Base-by-base conservation (phyloP, 2,329 filamentous ascomycete species). In the Curvularia sp. region DNA sequence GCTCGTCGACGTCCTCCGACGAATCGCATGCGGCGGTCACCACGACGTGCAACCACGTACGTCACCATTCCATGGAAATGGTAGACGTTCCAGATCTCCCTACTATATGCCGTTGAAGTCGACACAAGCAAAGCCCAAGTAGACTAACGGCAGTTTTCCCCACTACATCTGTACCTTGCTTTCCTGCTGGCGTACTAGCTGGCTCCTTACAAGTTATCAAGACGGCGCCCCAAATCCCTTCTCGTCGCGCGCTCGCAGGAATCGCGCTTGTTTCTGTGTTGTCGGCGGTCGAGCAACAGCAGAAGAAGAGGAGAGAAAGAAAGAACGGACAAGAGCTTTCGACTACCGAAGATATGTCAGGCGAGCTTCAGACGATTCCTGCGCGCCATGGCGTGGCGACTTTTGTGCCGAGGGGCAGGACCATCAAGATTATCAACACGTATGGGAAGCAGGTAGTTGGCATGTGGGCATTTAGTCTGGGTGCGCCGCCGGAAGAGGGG, bases 371-470 rank as follows among this genome's bases (percentile, higher is more conserved):
- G 58, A 79, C 77, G 1, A 82, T 83, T 53, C 80, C 80, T 10
- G 81, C 81, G 20, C 75, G 80, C 51, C 80, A 82, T 73, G 81
- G 81, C 61, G 80, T 80, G 7, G 81, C 81, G 10, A 83, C 81
- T 1, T 83, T 82, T 57, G 81, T 83, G 56, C 81, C 81, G 4
- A 74, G 78, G 22, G 81, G 80, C 20, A 75, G 80, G 55, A 78
- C 75, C 2, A 81, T 83, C 70, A 83, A 82, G 67, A 80, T 83
- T 42, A 77, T 83, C 56, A 83, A 83, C 56, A 81, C 79, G 0
- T 82, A 81, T 58, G 81, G 81, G n/a, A 79, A 78, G 46, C 81
- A 83, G 69, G 78, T 81, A 9, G 75, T 83, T 24, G 81, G 81
- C 57, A 81, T 79, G 24, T 83, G 81, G 81, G 81, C 80, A 0